Evolutionary conservation across 2,329 filamentous ascomycete species (phyloP), one percentile per base, ranked within the genome.

Genomic region (Botrytis medusae): DNA sequence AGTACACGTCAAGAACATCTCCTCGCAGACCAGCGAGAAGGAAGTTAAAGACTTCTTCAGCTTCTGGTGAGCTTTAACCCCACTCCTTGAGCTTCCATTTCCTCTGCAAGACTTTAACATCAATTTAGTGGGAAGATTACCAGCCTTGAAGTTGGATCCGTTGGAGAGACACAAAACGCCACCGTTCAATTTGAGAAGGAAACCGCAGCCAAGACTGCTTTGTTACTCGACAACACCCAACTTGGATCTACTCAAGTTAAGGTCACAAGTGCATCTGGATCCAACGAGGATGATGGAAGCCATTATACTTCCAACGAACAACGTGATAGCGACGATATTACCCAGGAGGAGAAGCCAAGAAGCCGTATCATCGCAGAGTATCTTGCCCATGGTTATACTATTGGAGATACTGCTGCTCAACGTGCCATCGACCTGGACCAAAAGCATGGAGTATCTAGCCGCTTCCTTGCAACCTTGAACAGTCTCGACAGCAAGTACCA

Each of bases 141-240:
- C 78, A 88, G 89, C 79, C 88, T 99, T 82, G 91, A 93, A 74
- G 88, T 98, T 80, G 93, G 90, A 42, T 84, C 84, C 84, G 69
- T 86, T 83, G 89, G 89, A 80, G 88, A 91, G 77, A 86, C 88
- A 77, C 94, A 98, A 85, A 91, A 91, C 68, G 96, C 96, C 73
- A 93, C 91, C n/a, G 95, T 99, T 76, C 95, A 91, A 70, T 99
- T 99, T 81, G 96, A 98, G 84, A 98, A 98, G 86, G 91, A 95
- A 82, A 97, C 95, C 22, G 96, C 96, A 69, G 95, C 95, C 74
- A 98, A 97, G 87, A 99, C 96, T 34, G 96, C 96, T 40, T 92
- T 98, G 59, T 92, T 99, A 74, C 91, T 99, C 77, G 95, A 98
- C 85, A 97, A 97, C 87, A 99, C 96, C 71, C 93, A 97, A 84